phyloP scores from a whole-genome alignment of 768 basidiomycete genomes.

The Fibroporia radiculosa region DNA sequence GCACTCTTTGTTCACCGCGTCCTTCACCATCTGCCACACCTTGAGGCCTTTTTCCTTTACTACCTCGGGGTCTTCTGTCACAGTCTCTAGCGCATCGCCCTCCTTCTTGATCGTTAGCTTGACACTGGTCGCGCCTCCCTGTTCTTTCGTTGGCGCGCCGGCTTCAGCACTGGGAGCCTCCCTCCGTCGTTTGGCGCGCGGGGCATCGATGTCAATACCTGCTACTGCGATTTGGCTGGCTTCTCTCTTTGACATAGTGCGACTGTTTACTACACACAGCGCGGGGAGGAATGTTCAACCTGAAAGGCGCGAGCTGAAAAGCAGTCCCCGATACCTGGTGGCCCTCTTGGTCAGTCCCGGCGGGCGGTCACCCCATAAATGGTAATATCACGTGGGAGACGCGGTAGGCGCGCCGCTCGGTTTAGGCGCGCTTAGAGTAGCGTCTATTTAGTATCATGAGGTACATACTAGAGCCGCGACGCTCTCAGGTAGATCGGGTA shows the following conservation, averaged over 20 bases:
- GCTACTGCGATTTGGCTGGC: slow-evolving; percentile 30
- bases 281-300: slow-evolving; percentile 1
- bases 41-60: slow-evolving; percentile 62
- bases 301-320: slow-evolving; percentile 8
- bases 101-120: slow-evolving; percentile 22
- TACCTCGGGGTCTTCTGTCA: slow-evolving; percentile 21
- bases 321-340: slow-evolving; percentile 8
- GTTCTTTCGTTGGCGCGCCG: slow-evolving; percentile 1
- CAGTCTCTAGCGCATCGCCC: slow-evolving; percentile 17
- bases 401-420: neutral
- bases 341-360: neutral
- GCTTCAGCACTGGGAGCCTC: slow-evolving; percentile 26
- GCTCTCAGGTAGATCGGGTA: no score
- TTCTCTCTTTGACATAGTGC: slow-evolving; percentile 44
- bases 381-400: slow-evolving; percentile 5
- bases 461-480: no score
- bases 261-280: neutral
- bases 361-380: neutral
- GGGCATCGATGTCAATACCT: slow-evolving; percentile 33
- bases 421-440: no score
- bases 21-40: slow-evolving; percentile 74
- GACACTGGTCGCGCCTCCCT: slow-evolving; percentile 14
- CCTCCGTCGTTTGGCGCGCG: slow-evolving; percentile 45
- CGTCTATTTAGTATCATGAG: no score
- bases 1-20: slow-evolving; percentile 84